Base-by-base conservation (phyloP, 2,329 filamentous ascomycete species). In the Diplodia scrobiculata region DNA sequence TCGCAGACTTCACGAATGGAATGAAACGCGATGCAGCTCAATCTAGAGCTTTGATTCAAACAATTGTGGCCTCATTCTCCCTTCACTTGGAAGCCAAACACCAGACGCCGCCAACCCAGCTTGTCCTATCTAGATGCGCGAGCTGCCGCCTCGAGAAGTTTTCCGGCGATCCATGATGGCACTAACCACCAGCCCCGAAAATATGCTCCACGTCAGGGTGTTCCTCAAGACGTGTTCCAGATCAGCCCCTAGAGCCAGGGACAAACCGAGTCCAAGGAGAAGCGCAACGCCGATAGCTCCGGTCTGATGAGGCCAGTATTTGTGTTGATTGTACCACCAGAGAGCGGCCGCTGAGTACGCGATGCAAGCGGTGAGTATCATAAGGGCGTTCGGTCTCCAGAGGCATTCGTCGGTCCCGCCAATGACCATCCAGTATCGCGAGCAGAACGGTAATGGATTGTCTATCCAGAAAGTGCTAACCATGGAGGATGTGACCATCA, bases 401-500 rank as follows among this genome's bases (percentile, higher is more conserved):
- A 38, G 45, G 19, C 54, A 58, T 6, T 32, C 19, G 21, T 58
- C 54, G 6, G 5, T 38, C 5, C 25, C 36, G 21, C 54, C 54
- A 10, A 58, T 7, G 19, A 45, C 5, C 1, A 45, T 25, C 54
- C 54, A 58, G 13, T 27, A n/a, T 19, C 19, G 13, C 13, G 54
- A 58, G 34, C 54, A 58, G 54, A 58, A 45, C 9, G 54, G 54
- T 9, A 58, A 13, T 14, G 54, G 36, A 5, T 27, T 58, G 1
- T 27, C 7, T 7, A 10, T n/a, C 54, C 54, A 58, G 36, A 58
- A 58, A 2, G 36, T 58, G 36, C 36, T 58, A 13, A 58, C 2
- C 21, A 45, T 45, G 13, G 54, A 45, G 5, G 54, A n/a, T 7
- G 36, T 58, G 34, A 58, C 27, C 36, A 58, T 58, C 54, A 58